A percentile compares a stretch with the other conserved stretches of the same genome.
Conservation (phyloP, 768 basidiomycete genomes). For the Suillus cothurnatus region DNA sequence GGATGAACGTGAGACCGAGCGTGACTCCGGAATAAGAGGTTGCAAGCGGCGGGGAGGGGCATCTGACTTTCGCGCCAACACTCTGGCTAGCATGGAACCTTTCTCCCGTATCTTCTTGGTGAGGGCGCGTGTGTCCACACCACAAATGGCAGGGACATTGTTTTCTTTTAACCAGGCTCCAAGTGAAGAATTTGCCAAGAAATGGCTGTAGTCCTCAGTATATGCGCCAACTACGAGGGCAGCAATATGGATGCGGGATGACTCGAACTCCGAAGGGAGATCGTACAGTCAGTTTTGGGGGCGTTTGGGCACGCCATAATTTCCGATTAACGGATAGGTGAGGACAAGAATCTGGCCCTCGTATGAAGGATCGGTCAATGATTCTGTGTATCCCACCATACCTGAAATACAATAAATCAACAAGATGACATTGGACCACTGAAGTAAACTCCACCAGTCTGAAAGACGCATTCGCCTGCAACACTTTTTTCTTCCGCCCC, state of each 20-base stretch:
- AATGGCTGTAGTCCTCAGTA: slow-evolving; percentile 93
- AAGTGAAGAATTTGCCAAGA: slow-evolving; percentile 85
- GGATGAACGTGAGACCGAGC: slow-evolving; percentile 48
- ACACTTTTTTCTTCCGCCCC: slow-evolving; percentile 90
- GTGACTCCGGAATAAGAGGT: slow-evolving; percentile 38
- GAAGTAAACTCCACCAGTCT: slow-evolving; percentile 75
- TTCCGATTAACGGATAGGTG: slow-evolving; percentile 96
- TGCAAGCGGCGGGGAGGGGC: slow-evolving; percentile 42
- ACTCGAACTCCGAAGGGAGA: slow-evolving; percentile 85
- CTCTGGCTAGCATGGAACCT: slow-evolving; percentile 87
- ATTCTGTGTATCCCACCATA: slow-evolving; percentile 99
- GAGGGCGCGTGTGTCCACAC: slow-evolving; percentile 94
- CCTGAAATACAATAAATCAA: slow-evolving; percentile 51
- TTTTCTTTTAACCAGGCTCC: slow-evolving; percentile 95
- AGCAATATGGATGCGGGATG: slow-evolving; percentile 90
- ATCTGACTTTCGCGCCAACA: slow-evolving; percentile 66
- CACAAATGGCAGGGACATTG: slow-evolving; percentile 90
- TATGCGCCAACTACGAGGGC: slow-evolving; percentile 93
- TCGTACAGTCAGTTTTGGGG: slow-evolving; percentile 46
- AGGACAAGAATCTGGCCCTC: slow-evolving; percentile 97
- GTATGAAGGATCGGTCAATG: slow-evolving; percentile 97
- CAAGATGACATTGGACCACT: slow-evolving; percentile 11
- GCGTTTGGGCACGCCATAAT: slow-evolving; percentile 93
- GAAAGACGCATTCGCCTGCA: slow-evolving; percentile 98
- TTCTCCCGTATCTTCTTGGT: slow-evolving; percentile 96